phyloP scores from a whole-genome alignment of 257 asterid species.

The Datura wrightii region DNA sequence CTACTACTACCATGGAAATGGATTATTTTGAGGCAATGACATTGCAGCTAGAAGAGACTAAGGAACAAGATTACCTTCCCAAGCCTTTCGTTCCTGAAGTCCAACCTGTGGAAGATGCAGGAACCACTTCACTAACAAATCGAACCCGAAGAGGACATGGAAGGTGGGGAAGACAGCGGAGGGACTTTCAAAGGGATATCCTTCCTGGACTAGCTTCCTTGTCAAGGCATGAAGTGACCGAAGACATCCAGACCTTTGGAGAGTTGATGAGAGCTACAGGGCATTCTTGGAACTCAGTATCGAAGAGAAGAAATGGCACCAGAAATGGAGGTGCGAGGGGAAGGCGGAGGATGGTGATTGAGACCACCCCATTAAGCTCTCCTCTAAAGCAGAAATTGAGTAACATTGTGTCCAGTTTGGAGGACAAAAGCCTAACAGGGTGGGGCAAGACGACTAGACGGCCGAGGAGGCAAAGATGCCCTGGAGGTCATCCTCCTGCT shows the following conservation, averaged over 20 bases:
- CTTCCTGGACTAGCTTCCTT: constrained; percentile 85
- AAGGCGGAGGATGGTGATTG: constrained; percentile 64
- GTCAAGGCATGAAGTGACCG: constrained; percentile 86
- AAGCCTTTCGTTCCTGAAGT: constrained; percentile 61
- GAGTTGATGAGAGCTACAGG: constrained; percentile 67
- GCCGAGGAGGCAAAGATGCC: constrained; percentile 91
- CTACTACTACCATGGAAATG: constrained; percentile 45
- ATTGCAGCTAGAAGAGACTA: constrained; percentile 61
- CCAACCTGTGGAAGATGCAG: constrained; percentile 53
- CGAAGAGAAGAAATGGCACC: constrained; percentile 69
- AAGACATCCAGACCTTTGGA: constrained; percentile 89
- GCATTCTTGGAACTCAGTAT: constrained; percentile 64
- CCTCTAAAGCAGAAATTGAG: constrained; percentile 56
- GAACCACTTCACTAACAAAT: constrained; percentile 39
- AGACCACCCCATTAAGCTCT: constrained; percentile 44
- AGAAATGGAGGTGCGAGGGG: constrained; percentile 67
- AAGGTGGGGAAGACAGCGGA: constrained; percentile 89
- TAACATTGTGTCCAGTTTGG: constrained; percentile 54
- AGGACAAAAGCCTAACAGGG: constrained; percentile 83
- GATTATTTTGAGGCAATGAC: constrained; percentile 91
- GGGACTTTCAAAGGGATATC: constrained; percentile 92
- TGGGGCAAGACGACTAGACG: constrained; percentile 99
- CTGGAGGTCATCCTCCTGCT: constrained; percentile 48
- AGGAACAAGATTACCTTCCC: constrained; percentile 85
- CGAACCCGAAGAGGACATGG: constrained; percentile 82